Evolutionary conservation across 2,329 filamentous ascomycete genomes (phyloP).

Genomic region (Fusarium avenaceum): DNA sequence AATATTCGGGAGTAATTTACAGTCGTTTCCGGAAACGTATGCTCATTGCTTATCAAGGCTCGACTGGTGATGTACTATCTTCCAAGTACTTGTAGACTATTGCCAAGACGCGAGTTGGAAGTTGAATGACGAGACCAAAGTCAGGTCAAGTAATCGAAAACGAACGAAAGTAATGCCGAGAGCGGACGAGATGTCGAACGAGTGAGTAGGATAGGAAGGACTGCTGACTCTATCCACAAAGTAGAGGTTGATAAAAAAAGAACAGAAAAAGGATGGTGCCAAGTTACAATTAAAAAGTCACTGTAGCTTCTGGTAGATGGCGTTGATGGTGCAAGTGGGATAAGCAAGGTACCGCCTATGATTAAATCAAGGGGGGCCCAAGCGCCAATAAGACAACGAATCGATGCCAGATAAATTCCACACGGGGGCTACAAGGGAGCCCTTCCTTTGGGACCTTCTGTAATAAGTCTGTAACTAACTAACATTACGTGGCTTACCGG

Average conservation of each 20-base stretch:
- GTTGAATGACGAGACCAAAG: slow-evolving; percentile 28
- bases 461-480: slow-evolving; percentile 30
- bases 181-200: not conserved
- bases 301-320: slow-evolving; percentile 21
- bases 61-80: slow-evolving; percentile 24
- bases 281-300: slow-evolving; percentile 23
- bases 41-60: slow-evolving; percentile 42
- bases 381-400: slow-evolving; percentile 33
- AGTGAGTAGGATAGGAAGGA: not conserved
- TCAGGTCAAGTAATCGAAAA: not conserved
- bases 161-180: not conserved
- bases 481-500: slow-evolving; percentile 36
- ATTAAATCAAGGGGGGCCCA: slow-evolving; percentile 37
- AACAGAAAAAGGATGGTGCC: slow-evolving; percentile 22
- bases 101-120: slow-evolving; percentile 31
- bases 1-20: slow-evolving; percentile 9
- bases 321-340: slow-evolving; percentile 33
- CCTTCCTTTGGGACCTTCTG: slow-evolving; percentile 17
- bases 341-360: slow-evolving; percentile 35
- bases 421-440: slow-evolving; percentile 28
- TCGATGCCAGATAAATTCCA: slow-evolving; percentile 38
- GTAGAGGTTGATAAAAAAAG: slow-evolving; percentile 1
- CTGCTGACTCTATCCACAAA: not conserved
- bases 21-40: slow-evolving; percentile 13
- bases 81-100: slow-evolving; percentile 3